Base-by-base conservation (phyloP, 352 stramenopile genomes). In the Phytophthora ramorum region DNA sequence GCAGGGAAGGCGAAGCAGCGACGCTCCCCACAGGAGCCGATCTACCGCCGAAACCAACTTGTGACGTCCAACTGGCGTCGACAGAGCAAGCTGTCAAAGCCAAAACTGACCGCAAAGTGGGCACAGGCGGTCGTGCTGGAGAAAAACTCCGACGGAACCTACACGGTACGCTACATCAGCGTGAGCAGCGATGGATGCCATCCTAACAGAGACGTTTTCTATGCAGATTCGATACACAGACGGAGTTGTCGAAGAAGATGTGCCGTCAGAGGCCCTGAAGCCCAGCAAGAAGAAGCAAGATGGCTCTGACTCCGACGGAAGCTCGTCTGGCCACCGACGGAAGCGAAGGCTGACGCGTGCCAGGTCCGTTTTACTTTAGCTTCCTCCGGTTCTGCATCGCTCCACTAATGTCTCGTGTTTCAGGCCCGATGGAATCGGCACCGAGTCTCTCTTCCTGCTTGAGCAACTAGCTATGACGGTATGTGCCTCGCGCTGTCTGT, bases 381-480 rank as follows among this genome's bases (percentile, higher is more conserved):
- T 28, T 37, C 38, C n/a, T 20, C 1, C 22, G 0, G 38, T 44
- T 44, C 7, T 44, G n/a, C 38, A 4, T 44, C 38, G 6, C 4
- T 20, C 3, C 7, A 44, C 35, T 41, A 14, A 60, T 32, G 35
- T 3, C 16, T 38, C 19, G 28, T 14, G 35, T n/a, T 41, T 38
- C 12, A 75, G 54, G 19, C 37, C 22, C 7, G 38, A 51, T 7
- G 62, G 63, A 45, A 63, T 85, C 4, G 63, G 66, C 20, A 71
- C 48, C 3, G 78, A 92, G 16, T 73, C 76, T 16, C 20, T 87
- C 16, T 88, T 87, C 53, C 43, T 92, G 22, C 67, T 92, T 5
- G 79, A 92, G 38, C 81, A 92, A 40, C 62, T 92, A 16, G 79
- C 79, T 2, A 77, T 90, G 74, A 90, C 81, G 58, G 81, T 90